phyloP scores from a whole-genome alignment of 306 rosid species.

The Ziziphus jujuba region DNA sequence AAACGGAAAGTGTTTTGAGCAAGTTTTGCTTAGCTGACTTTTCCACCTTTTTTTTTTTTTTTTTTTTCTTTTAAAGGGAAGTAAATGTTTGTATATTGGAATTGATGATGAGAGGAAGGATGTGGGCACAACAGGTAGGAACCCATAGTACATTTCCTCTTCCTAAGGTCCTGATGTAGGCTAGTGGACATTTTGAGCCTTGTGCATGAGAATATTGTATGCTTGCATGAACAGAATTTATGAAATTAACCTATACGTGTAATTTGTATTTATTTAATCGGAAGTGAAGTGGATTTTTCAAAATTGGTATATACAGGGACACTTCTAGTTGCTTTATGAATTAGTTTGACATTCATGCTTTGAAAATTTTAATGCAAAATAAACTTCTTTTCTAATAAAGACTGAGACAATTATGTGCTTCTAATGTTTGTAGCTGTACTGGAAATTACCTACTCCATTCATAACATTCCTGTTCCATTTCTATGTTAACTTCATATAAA shows the following conservation, averaged over 20 bases:
- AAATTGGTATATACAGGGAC: not conserved
- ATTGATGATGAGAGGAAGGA: conserved; percentile 79
- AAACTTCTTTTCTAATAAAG: conserved; percentile 5
- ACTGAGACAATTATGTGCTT: no score
- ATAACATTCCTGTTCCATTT: conserved; percentile 6
- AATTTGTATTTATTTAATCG: not conserved
- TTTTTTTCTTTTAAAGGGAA: conserved; percentile 55
- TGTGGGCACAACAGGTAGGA: conserved; percentile 79
- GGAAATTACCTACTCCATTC: no score
- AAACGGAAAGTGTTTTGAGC: conserved; percentile 17
- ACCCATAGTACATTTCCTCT: not conserved
- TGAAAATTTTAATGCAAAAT: conserved; percentile 19
- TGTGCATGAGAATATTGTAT: not conserved
- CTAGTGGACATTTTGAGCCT: conserved; percentile 5
- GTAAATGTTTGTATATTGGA: conserved; percentile 83
- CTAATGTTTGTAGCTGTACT: no score
- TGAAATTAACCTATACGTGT: not conserved
- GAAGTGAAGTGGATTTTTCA: not conserved
- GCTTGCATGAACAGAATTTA: not conserved
- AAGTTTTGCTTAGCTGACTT: conserved; percentile 29
- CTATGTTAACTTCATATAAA: not conserved
- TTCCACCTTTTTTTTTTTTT: conserved; percentile 20
- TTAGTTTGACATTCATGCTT: not conserved
- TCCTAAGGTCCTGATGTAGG: not conserved
- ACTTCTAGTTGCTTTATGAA: not conserved